Percentiles rank a stretch among this genome's conserved stretches.
These are phyloP conservation scores for Corynespora cassiicola DNA, from an alignment of 2,329 filamentous ascomycete species.

Conservation along the genomic window DNA sequence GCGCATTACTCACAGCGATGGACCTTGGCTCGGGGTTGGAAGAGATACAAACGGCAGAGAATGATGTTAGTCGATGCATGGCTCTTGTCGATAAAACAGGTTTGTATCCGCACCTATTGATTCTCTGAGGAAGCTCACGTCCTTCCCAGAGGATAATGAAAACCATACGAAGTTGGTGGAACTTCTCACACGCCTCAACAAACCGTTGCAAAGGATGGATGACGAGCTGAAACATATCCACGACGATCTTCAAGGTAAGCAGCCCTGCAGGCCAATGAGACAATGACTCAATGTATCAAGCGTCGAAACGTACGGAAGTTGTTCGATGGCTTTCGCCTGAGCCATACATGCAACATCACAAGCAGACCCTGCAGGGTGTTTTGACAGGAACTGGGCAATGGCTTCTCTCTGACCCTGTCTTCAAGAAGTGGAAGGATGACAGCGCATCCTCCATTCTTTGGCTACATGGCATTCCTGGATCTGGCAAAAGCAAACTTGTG, in stretches of 20 bases:
- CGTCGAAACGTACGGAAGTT: slow-evolving; percentile 13
- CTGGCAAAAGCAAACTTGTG: slow-evolving; percentile 42
- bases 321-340: slow-evolving; percentile 17
- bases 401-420: slow-evolving; percentile 21
- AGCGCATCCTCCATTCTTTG: slow-evolving; percentile 42
- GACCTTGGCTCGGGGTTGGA: slow-evolving; percentile 9
- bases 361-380: slow-evolving; percentile 12
- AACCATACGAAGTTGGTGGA: slow-evolving; percentile 8
- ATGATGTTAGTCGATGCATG: slow-evolving; percentile 11
- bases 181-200: slow-evolving; percentile 10
- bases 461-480: slow-evolving; percentile 43
- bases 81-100: slow-evolving; percentile 14
- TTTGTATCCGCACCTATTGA: slow-evolving; percentile 8
- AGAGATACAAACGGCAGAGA: slow-evolving; percentile 11
- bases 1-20: slow-evolving; percentile 7
- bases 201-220: slow-evolving; percentile 15
- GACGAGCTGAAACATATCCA: slow-evolving; percentile 13
- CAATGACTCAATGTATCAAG: slow-evolving; percentile 10
- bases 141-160: slow-evolving; percentile 9
- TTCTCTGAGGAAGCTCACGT: slow-evolving; percentile 7
- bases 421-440: slow-evolving; percentile 31
- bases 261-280: slow-evolving; percentile 1
- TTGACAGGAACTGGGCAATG: slow-evolving; percentile 19
- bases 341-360: slow-evolving; percentile 19
- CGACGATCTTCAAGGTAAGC: slow-evolving; percentile 15